Conservation (phyloP, 169 alveolate genomes). For the Plasmodium adleri region DNA sequence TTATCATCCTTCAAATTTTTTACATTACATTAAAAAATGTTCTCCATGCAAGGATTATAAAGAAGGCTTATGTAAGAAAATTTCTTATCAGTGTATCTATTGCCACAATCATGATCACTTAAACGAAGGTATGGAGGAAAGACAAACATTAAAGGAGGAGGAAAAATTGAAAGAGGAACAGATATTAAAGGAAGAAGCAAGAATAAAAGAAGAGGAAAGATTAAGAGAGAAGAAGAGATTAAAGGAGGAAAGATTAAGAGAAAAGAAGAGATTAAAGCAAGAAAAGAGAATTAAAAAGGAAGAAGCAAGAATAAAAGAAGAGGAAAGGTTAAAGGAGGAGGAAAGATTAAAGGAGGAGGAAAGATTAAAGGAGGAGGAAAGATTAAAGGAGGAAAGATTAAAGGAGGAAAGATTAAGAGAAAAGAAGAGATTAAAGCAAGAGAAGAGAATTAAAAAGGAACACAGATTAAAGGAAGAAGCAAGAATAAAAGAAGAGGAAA, state of each 20-base stretch:
- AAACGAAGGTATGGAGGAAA: not conserved
- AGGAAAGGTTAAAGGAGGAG: too few species aligned
- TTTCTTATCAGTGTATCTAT: constrained; percentile 17
- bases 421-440: not conserved
- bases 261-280: not conserved
- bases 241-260: not conserved
- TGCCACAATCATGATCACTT: constrained; percentile 36
- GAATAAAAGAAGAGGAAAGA: not conserved
- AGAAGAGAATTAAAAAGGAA: not conserved
- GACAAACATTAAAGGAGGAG: not conserved
- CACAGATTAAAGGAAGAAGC: not conserved
- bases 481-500: not conserved
- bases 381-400: not conserved
- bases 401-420: not conserved
- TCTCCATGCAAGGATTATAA: constrained; percentile 18
- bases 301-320: not conserved
- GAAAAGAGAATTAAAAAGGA: not conserved
- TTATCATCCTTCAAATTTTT: constrained; percentile 30
- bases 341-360: not conserved
- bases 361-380: not conserved
- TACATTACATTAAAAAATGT: constrained; percentile 25
- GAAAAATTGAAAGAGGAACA: too few species aligned
- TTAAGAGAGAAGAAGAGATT: not conserved
- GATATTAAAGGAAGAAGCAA: not conserved
- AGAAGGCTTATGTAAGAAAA: constrained; percentile 15